Evolutionary conservation across 1,284 basidiomycete species (phyloP), one percentile per base, ranked within the genome.

Genomic region (Papiliotrema fonsecae): DNA sequence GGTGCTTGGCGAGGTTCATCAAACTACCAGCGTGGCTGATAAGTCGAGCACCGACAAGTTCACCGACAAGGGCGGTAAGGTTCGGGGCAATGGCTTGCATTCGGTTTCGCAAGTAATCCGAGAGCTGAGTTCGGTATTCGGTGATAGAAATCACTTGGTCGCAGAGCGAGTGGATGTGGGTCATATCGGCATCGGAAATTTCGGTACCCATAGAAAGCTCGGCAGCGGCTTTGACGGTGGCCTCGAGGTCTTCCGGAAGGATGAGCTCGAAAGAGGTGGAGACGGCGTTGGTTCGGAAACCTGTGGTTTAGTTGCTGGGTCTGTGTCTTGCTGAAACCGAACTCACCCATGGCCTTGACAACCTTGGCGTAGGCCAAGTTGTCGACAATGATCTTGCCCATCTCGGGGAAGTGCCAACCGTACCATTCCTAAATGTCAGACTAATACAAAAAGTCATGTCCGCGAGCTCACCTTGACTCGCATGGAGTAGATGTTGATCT

Each of bases 401-500:
- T 90, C 76, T 98, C 94, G 10, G 94, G 94, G 82, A 97, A 97
- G 78, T 98, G 94, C 94, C 94, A 98, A 22, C 94, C 94, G 69
- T 97, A 98, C 94, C 94, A 98, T 81, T 97, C 94, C 88, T 91
- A 38, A 4, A n/a, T 46, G 43, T 39, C 34, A 51, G 52, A 14
- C 52, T 47, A 39, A 51, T 43, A 26, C 59, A 44, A 38, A 49
- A 4, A 36, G 36, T n/a, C 34, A 39, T 19, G 5, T 19, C 34
- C 22, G 34, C n/a, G 13, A 28, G 16, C 79, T 21, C 55, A 89
- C 89, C 82, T 97, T 97, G 49, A 96, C 90, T 68, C 94, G 83
- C 94, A 98, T 98, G 19, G 92, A 84, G 70, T 97, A 98, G 52
- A 97, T 97, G 78, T 98, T 98, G 74, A 97, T 90, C 77, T 98